These are phyloP conservation scores for Russula vinacea DNA, from an alignment of 768 basidiomycete genomes.

Conservation along the genomic window DNA sequence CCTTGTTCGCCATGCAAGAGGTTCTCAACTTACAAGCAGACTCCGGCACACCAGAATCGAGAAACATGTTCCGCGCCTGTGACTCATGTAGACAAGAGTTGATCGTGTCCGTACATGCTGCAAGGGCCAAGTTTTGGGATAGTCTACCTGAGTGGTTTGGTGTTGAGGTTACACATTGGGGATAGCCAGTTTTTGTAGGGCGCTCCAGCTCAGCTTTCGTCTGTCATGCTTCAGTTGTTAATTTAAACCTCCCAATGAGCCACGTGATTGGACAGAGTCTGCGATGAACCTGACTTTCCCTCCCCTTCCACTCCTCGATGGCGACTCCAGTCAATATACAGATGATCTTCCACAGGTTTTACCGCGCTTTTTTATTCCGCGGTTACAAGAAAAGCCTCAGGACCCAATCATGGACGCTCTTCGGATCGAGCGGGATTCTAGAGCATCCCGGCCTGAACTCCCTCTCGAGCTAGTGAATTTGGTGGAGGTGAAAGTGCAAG, in stretches of 20 bases:
- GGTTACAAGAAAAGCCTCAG: slow-evolving; percentile 67
- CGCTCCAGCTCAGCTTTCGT: neutral
- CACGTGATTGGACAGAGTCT: slow-evolving; percentile 8
- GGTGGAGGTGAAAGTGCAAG: slow-evolving; percentile 13
- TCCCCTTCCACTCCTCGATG: neutral
- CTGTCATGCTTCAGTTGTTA: neutral
- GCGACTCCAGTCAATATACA: slow-evolving; percentile 1
- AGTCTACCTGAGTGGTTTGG: slow-evolving; percentile 30
- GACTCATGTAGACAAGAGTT: slow-evolving; percentile 27
- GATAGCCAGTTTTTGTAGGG: neutral
- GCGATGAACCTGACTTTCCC: slow-evolving; percentile 18
- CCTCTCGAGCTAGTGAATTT: slow-evolving; percentile 20
- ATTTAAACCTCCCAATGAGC: neutral
- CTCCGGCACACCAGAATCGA: slow-evolving; percentile 14
- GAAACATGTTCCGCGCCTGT: slow-evolving; percentile 24
- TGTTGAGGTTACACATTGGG: slow-evolving; percentile 26
- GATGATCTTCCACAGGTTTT: slow-evolving; percentile 24
- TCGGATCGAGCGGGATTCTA: slow-evolving; percentile 32
- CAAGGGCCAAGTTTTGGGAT: slow-evolving; percentile 27
- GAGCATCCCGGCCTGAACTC: neutral
- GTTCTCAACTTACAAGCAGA: slow-evolving; percentile 24
- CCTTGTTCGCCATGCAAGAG: slow-evolving; percentile 30
- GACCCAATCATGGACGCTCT: slow-evolving; percentile 70
- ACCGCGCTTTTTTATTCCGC: slow-evolving; percentile 56
- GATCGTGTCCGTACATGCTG: slow-evolving; percentile 20